Conservation (phyloP, 2,329 filamentous ascomycete species). For the Zymoseptoria pseudotritici region DNA sequence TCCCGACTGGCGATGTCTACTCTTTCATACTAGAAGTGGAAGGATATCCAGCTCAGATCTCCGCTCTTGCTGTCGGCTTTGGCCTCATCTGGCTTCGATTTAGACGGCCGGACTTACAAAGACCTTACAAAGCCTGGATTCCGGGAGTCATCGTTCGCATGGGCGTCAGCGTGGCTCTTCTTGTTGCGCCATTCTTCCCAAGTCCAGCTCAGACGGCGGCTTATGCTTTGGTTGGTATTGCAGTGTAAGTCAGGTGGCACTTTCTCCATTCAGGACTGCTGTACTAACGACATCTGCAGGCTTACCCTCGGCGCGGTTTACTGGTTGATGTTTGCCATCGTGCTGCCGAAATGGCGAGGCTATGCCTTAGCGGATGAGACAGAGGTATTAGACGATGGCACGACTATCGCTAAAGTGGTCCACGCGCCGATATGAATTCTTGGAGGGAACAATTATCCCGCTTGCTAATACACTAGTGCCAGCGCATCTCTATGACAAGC, state of each 20-base stretch:
- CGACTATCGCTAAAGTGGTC: constrained; percentile 49
- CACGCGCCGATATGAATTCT: constrained; percentile 5
- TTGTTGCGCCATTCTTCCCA: constrained; percentile 56
- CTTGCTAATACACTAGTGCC: no score
- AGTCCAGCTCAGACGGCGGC: constrained; percentile 42
- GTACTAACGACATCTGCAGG: constrained; percentile 31
- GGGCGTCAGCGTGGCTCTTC: constrained; percentile 45
- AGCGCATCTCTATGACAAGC: no score
- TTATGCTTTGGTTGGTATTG: constrained; percentile 46
- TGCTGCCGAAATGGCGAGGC: constrained; percentile 51
- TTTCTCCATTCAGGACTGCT: neutral
- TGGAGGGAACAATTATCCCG: no score
- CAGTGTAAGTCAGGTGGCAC: constrained; percentile 38
- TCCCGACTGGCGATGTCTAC: constrained; percentile 60
- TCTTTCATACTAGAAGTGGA: constrained; percentile 68
- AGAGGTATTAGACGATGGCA: constrained; percentile 58
- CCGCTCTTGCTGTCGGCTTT: constrained; percentile 49
- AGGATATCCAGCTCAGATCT: constrained; percentile 58
- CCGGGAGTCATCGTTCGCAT: constrained; percentile 52
- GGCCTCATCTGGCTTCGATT: constrained; percentile 56
- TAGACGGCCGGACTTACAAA: constrained; percentile 50
- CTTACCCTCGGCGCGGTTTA: constrained; percentile 54
- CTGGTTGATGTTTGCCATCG: constrained; percentile 60
- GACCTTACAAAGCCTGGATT: constrained; percentile 60
- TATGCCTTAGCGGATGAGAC: constrained; percentile 57